These are phyloP conservation scores for Penicillium flavigenum DNA, from an alignment of 495 filamentous ascomycete species.

Conservation along the genomic window DNA sequence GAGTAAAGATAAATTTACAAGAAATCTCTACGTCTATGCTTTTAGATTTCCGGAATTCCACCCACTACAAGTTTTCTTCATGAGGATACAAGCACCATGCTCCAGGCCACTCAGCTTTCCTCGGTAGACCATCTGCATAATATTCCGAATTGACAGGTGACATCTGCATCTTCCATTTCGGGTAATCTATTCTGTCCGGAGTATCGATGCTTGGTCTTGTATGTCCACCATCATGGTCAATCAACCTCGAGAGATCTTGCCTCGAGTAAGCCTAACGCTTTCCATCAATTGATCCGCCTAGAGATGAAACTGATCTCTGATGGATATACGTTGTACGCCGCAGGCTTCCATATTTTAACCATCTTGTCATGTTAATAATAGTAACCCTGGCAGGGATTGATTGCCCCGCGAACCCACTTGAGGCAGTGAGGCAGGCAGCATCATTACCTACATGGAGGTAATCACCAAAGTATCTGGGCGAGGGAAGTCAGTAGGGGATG, in stretches of 20 bases:
- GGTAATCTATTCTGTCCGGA: background rate
- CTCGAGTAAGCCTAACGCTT: background rate
- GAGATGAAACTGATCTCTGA: background rate
- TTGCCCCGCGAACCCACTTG: conserved; percentile 5
- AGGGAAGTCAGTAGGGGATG: conserved; percentile 18
- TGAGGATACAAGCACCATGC: background rate
- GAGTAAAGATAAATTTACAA: background rate
- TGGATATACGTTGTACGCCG: background rate
- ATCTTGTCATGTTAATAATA: conserved; percentile 13
- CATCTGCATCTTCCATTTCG: background rate
- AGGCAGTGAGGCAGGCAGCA: conserved; percentile 26
- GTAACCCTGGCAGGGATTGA: conserved; percentile 5
- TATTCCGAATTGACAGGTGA: background rate
- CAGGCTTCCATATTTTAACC: conserved; percentile 14
- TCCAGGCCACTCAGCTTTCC: background rate
- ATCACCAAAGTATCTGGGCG: conserved; percentile 5
- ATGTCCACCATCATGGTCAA: background rate
- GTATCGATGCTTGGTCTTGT: background rate
- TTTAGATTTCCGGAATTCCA: background rate
- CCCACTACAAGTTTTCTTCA: background rate
- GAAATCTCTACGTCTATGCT: background rate
- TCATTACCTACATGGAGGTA: background rate
- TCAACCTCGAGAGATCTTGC: background rate
- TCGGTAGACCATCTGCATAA: background rate
- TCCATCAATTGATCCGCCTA: background rate